Percentiles rank a stretch among this genome's conserved stretches.
phyloP scores from a whole-genome alignment of 208 protist genomes.

The Trypanosoma scelopori region DNA sequence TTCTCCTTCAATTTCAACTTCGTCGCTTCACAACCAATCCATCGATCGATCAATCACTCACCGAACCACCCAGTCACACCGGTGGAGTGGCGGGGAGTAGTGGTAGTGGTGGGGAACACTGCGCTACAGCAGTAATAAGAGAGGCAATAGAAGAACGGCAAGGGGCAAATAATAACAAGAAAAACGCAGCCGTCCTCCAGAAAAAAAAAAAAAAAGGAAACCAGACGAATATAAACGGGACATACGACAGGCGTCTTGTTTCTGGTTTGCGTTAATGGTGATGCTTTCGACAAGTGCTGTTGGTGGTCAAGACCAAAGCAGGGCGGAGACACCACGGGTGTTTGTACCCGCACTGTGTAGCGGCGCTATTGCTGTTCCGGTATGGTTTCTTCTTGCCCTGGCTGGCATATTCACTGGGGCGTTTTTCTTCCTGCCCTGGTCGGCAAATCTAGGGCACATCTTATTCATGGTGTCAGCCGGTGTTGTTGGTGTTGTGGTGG shows the following conservation, averaged over 20 bases:
- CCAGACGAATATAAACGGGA: not conserved
- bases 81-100: too few relatives aligned
- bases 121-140: not conserved
- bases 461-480: conserved; percentile 54
- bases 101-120: not conserved
- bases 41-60: not conserved
- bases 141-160: not conserved
- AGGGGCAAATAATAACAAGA: not conserved
- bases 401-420: conserved; percentile 47
- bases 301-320: not conserved
- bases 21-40: too few relatives aligned
- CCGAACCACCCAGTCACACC: not conserved
- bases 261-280: not conserved
- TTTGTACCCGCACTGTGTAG: not conserved
- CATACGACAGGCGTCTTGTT: not conserved
- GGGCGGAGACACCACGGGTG: not conserved
- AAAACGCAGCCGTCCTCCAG: not conserved
- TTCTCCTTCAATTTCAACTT: not conserved
- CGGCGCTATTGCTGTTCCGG: conserved; percentile 23
- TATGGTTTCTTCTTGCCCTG: conserved; percentile 28
- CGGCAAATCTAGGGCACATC: conserved; percentile 56
- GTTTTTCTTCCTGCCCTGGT: conserved; percentile 80
- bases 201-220: too few relatives aligned
- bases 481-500: conserved; percentile 42
- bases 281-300: not conserved